Base-by-base conservation (phyloP, 2,329 filamentous ascomycete genomes). In the Macrophomina tecta region DNA sequence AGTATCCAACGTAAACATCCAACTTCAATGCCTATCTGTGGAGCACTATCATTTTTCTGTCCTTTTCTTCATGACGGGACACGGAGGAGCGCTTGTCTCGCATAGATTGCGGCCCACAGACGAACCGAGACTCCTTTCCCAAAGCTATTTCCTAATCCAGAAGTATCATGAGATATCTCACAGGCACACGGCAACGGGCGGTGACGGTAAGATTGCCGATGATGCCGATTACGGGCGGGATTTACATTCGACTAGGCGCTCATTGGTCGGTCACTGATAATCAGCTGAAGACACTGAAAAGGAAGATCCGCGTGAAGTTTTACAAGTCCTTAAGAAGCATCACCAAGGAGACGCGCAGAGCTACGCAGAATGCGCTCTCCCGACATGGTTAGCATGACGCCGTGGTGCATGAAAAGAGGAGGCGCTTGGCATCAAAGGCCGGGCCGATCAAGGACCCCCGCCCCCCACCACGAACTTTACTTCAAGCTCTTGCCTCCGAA, bases 401-500 rank as follows among this genome's bases (percentile, higher is more conserved):
- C 5, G 56, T 40, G 30, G n/a, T 16, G 40, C 45, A 49, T 51
- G 58, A 49, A 49, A 36, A 62, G 7, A 45, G 36, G 45, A 42
- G 49, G 58, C 40, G 42, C 58, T 48, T 62, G 58, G 58, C 58
- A 49, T 48, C 30, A 36, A 38, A 14, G 58, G n/a, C 58, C 58
- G 58, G 58, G 58, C 58, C 58, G 58, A 62, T 58, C 63, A 48
- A 38, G 30, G 36, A 66, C 45, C 64, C 64, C 64, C 64, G 64
- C 64, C 64, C 64, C 64, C 64, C 64, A 60, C 64, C 48, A 61
- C 40, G 51, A 55, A 56, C 63, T 40, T 58, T 65, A 48, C 63
- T 65, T 65, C 63, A 48, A 56, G 63, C 63, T 36, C 40, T 46
- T 56, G 40, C 53, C 63, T 58, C 63, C 63, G 63, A 65, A 65